Evolutionary conservation across 306 rosid genomes (phyloP).

Genomic region (Vicia villosa): DNA sequence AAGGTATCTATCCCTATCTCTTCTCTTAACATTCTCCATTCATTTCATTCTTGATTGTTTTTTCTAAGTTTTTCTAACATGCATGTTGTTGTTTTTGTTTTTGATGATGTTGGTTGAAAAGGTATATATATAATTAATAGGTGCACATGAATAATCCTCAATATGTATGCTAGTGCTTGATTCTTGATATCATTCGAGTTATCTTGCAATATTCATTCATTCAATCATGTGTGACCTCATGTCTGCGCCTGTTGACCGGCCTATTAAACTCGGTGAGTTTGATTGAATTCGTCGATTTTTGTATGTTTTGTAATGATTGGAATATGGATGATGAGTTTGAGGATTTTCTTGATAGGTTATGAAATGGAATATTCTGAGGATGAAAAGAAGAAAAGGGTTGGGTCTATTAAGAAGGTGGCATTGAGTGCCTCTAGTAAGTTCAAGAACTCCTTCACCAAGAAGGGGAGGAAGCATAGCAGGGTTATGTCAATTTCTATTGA

Average conservation of each 20-base stretch:
- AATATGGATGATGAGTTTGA: too few species aligned
- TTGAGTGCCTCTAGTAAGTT: constrained; percentile 84
- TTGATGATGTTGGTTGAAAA: not conserved
- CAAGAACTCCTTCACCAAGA: constrained; percentile 68
- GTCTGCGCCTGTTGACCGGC: constrained; percentile 52
- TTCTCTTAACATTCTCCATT: not conserved
- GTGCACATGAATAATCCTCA: constrained; percentile 42
- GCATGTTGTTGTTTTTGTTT: not conserved
- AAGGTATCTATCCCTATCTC: constrained; percentile 41
- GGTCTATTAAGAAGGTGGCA: constrained; percentile 74
- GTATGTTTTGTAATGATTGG: not conserved
- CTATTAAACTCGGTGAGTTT: not conserved
- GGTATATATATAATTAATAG: constrained; percentile 12
- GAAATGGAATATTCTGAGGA: constrained; percentile 67
- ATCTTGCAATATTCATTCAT: constrained; percentile 39
- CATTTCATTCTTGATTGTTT: not conserved
- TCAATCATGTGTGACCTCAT: constrained; percentile 63
- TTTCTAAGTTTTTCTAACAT: not conserved
- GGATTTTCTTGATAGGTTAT: constrained; percentile 27
- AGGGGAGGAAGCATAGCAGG: constrained; percentile 67
- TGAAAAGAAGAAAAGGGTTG: constrained; percentile 77
- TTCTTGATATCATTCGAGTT: constrained; percentile 38
- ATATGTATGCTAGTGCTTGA: constrained; percentile 47
- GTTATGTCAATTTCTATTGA: constrained; percentile 74
- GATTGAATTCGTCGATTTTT: not conserved